phyloP scores from a whole-genome alignment of 164 flowering plant species.

The Taxillus chinensis region DNA sequence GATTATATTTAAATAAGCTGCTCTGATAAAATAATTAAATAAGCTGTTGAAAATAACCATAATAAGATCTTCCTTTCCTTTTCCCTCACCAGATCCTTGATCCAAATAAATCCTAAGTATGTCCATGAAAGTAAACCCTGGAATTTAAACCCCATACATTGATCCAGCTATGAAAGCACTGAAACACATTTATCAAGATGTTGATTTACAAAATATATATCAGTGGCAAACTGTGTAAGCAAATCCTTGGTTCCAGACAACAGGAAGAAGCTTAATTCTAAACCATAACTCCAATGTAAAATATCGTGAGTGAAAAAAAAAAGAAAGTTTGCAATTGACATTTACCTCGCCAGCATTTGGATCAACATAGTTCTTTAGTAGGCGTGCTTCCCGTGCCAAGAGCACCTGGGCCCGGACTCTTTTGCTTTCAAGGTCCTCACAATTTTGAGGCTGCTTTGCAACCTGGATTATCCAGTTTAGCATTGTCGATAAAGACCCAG shows the following conservation, averaged over 20 bases:
- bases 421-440: conserved; percentile 15
- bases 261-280: background rate
- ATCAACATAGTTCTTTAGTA: conserved; percentile 13
- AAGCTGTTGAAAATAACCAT: too few relatives aligned
- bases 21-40: too few relatives aligned
- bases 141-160: background rate
- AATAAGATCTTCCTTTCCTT: too few relatives aligned
- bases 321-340: too few relatives aligned
- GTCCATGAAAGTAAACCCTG: background rate
- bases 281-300: too few relatives aligned
- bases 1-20: too few relatives aligned
- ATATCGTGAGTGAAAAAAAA: too few relatives aligned
- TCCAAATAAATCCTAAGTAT: background rate
- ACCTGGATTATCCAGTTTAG: conserved; percentile 30
- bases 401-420: conserved; percentile 22
- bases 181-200: background rate
- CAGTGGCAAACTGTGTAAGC: too few relatives aligned
- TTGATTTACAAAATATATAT: background rate
- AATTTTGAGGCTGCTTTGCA: conserved; percentile 28
- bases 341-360: conserved; percentile 3
- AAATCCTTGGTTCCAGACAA: too few relatives aligned
- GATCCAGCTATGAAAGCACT: background rate
- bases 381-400: conserved; percentile 23
- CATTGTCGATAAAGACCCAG: conserved; percentile 26
- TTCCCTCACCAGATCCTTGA: too few relatives aligned